Percentiles rank a stretch among this genome's conserved stretches.
phyloP scores from a whole-genome alignment of 2,329 filamentous ascomycete species.

The Emmonsia crescens region DNA sequence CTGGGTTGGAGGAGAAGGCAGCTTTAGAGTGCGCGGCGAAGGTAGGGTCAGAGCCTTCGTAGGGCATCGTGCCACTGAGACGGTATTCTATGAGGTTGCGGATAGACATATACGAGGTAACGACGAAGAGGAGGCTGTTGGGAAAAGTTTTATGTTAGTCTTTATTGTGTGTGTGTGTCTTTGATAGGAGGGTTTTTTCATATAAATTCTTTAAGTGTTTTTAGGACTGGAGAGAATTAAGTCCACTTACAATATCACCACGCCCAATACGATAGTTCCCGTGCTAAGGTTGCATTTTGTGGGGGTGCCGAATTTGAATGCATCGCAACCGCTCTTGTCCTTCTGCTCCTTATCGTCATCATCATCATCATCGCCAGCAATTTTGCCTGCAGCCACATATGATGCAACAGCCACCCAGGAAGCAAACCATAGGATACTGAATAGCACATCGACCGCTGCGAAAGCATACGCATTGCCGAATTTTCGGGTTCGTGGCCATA shows the following conservation, averaged over 20 bases:
- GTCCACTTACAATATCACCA: constrained; percentile 44
- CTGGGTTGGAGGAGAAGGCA: constrained; percentile 38
- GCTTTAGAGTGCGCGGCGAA: constrained; percentile 41
- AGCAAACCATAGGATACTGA: constrained; percentile 47
- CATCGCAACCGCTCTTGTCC: constrained; percentile 41
- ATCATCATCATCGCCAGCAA: constrained; percentile 33
- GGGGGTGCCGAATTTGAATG: constrained; percentile 45
- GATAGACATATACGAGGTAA: constrained; percentile 44
- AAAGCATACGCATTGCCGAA: constrained; percentile 53
- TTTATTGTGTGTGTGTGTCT: not conserved
- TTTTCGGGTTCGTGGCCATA: constrained; percentile 47
- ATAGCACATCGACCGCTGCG: constrained; percentile 44
- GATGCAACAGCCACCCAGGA: constrained; percentile 47
- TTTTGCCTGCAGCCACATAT: constrained; percentile 46
- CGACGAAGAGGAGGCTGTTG: constrained; percentile 42
- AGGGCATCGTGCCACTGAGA: constrained; percentile 45
- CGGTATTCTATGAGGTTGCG: constrained; percentile 47
- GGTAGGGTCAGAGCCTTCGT: constrained; percentile 32
- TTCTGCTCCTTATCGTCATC: constrained; percentile 23
- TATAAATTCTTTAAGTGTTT: no score
- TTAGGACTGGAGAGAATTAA: not conserved
- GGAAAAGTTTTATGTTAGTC: not conserved
- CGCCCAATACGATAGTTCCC: constrained; percentile 45
- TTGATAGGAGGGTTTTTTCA: not conserved
- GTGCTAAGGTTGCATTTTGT: constrained; percentile 48